These are phyloP conservation scores for Pyrenophora graminea DNA, from an alignment of 2,329 filamentous ascomycete species.

Conservation along the genomic window DNA sequence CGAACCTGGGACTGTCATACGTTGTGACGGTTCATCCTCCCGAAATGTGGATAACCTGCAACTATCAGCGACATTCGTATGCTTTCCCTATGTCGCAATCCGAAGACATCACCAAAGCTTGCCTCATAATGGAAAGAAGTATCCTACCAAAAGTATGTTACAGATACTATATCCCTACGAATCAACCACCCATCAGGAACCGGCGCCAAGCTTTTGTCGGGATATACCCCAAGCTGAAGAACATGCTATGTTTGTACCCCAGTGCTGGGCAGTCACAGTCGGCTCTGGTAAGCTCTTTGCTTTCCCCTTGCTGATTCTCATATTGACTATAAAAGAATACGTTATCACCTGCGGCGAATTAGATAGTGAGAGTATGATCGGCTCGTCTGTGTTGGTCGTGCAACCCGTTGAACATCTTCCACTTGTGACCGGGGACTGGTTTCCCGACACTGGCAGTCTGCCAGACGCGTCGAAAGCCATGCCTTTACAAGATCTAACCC, in stretches of 20 bases:
- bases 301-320: too few species aligned
- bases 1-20: slow-evolving; percentile 16
- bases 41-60: not conserved
- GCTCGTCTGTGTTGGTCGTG: not conserved
- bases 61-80: slow-evolving; percentile 8
- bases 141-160: slow-evolving; percentile 20
- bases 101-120: not conserved
- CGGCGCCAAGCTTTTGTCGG: slow-evolving; percentile 7
- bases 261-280: slow-evolving; percentile 6
- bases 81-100: slow-evolving; percentile 11
- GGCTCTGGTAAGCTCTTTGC: slow-evolving; percentile 3
- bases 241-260: slow-evolving; percentile 3
- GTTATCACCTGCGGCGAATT: too few species aligned
- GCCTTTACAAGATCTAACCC: too few species aligned
- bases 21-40: slow-evolving; percentile 7
- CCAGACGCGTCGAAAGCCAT: not conserved
- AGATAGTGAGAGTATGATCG: too few species aligned
- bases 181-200: slow-evolving; percentile 10
- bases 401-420: too few species aligned
- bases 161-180: slow-evolving; percentile 29
- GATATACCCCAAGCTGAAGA: not conserved
- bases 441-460: not conserved
- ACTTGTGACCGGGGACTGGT: too few species aligned
- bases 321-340: too few species aligned
- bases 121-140: not conserved